Evolutionary conservation across 805 yeast genomes (phyloP).

Genomic region (Lipomyces starkeyi): DNA sequence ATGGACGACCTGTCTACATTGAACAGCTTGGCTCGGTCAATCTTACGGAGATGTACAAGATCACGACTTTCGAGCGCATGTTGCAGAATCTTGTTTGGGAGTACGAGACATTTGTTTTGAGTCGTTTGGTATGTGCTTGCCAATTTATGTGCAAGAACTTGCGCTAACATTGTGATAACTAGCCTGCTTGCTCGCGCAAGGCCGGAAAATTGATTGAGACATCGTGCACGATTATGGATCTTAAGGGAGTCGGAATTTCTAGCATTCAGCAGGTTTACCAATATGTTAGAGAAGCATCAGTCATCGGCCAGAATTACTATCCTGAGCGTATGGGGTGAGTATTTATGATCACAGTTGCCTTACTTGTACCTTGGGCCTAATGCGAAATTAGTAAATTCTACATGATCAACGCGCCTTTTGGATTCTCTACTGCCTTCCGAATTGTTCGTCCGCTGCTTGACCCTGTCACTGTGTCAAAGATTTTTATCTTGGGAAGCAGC

Average conservation of each 20-base stretch:
- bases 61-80: slow-evolving; percentile 96
- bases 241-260: slow-evolving; percentile 88
- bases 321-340: slow-evolving; percentile 98
- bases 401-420: slow-evolving; percentile 95
- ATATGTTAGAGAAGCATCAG: slow-evolving; percentile 91
- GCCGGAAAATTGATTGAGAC: slow-evolving; percentile 84
- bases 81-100: slow-evolving; percentile 96
- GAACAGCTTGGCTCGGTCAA: slow-evolving; percentile 94
- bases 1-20: slow-evolving; percentile 93
- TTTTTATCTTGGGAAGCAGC: slow-evolving; percentile 79
- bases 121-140: slow-evolving; percentile 60
- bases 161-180: neutral
- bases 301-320: slow-evolving; percentile 94
- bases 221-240: slow-evolving; percentile 92
- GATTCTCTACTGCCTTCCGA: slow-evolving; percentile 92
- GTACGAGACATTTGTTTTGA: slow-evolving; percentile 84
- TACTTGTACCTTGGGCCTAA: neutral
- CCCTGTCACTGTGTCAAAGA: slow-evolving; percentile 96
- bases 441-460: slow-evolving; percentile 92
- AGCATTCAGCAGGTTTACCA: slow-evolving; percentile 83
- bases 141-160: neutral
- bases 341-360: neutral
- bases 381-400: slow-evolving; percentile 59
- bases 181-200: slow-evolving; percentile 90
- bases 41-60: slow-evolving; percentile 86